A percentile compares a stretch with the other conserved stretches of the same genome.
Conservation (phyloP, 192 early-diverging fungal genomes). For the Linnemannia hyalina region DNA sequence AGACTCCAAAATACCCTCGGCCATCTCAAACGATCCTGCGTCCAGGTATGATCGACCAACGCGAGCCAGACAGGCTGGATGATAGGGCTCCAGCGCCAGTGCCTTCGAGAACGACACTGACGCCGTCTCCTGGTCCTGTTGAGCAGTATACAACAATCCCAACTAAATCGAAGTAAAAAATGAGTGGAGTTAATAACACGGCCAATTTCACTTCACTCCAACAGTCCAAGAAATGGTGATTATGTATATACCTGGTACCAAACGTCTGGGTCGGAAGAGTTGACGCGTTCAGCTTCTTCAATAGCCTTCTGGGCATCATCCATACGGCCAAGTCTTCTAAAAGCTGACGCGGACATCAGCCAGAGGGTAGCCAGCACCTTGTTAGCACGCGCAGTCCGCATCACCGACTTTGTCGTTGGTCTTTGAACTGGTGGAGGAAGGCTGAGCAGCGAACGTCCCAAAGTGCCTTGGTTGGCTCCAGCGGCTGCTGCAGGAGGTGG, state of each 20-base stretch:
- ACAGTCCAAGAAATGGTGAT: neutral
- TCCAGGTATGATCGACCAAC: conserved; percentile 62
- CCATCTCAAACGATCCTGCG: conserved; percentile 61
- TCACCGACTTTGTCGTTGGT: conserved; percentile 47
- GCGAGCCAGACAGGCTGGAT: conserved; percentile 59
- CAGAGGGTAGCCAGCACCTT: conserved; percentile 65
- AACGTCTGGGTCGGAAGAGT: conserved; percentile 61
- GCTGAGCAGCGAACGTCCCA: conserved; percentile 47
- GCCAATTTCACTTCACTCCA: neutral
- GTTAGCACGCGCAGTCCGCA: conserved; percentile 60
- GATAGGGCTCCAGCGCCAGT: conserved; percentile 54
- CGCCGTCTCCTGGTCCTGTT: conserved; percentile 56
- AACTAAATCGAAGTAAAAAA: conserved; percentile 20
- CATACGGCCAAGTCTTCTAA: conserved; percentile 59
- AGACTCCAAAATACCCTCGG: conserved; percentile 65
- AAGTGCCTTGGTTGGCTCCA: conserved; percentile 7
- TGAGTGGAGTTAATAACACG: neutral
- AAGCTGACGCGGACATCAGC: conserved; percentile 67
- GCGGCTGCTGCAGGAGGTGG: conserved; percentile 55
- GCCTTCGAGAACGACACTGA: conserved; percentile 65
- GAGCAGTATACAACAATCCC: conserved; percentile 56
- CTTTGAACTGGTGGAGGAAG: conserved; percentile 36
- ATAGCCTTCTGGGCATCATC: conserved; percentile 70
- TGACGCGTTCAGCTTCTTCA: conserved; percentile 67
- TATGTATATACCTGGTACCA: conserved; percentile 63